A percentile compares a stretch with the other conserved stretches of the same genome.
phyloP scores from a whole-genome alignment of 495 filamentous ascomycete genomes.

The Penicillium macrosclerotiorum region DNA sequence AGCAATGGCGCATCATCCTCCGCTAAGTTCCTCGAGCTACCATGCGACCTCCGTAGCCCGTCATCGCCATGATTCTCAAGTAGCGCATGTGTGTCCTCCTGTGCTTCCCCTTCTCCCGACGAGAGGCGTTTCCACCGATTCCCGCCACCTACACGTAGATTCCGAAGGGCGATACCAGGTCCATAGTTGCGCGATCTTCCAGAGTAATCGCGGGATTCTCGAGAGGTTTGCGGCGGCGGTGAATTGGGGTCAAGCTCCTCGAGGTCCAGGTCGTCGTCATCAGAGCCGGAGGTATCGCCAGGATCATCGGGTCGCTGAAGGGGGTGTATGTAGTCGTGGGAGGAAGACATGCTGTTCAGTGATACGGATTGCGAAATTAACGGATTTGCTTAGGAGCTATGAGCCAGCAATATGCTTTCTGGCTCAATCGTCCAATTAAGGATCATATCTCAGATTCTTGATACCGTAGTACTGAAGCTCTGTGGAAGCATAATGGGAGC shows the following conservation, averaged over 20 bases:
- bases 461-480: conserved; percentile 18
- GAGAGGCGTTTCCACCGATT: conserved; percentile 54
- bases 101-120: conserved; percentile 44
- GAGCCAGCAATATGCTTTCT: conserved; percentile 2
- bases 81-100: conserved; percentile 56
- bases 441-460: conserved; percentile 21
- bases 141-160: conserved; percentile 64
- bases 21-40: conserved; percentile 49
- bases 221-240: conserved; percentile 34
- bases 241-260: conserved; percentile 68
- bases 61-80: conserved; percentile 51
- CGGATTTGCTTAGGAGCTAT: conserved; percentile 6
- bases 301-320: conserved; percentile 29
- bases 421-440: conserved; percentile 12
- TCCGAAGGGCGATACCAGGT: conserved; percentile 67
- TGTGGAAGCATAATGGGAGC: conserved; percentile 19
- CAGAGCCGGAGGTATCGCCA: conserved; percentile 40
- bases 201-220: conserved; percentile 41
- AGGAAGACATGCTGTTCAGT: conserved; percentile 34
- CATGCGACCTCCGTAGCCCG: conserved; percentile 38
- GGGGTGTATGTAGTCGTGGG: conserved; percentile 40
- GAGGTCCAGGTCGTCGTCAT: conserved; percentile 58
- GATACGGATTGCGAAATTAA: neutral
- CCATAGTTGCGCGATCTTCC: conserved; percentile 43
- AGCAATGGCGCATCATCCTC: conserved; percentile 70